These are phyloP conservation scores for Mucor velutinosus DNA, from an alignment of 371 early-diverging fungal species.

Conservation along the genomic window DNA sequence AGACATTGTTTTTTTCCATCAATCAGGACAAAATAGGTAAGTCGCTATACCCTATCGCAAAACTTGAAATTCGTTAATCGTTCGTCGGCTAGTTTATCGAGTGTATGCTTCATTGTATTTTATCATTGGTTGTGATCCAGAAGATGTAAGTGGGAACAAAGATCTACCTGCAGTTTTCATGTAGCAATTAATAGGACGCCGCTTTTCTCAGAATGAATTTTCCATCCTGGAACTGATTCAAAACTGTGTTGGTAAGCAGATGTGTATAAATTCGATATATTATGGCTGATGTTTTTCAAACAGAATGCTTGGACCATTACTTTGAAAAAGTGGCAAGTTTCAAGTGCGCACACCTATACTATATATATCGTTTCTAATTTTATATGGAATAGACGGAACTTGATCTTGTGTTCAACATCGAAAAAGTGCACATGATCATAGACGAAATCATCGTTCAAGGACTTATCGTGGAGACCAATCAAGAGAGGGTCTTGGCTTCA, in stretches of 20 bases:
- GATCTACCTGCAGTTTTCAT: not conserved
- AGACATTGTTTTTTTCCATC: constrained; percentile 25
- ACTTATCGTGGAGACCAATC: constrained; percentile 40
- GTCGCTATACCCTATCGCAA: not conserved
- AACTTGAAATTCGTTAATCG: not conserved
- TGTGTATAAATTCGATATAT: not conserved
- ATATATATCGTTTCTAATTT: not conserved
- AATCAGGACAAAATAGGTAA: constrained; percentile 31
- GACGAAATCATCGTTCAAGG: constrained; percentile 54
- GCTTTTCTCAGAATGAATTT: constrained; percentile 46
- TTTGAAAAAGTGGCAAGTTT: constrained; percentile 52
- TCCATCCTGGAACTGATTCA: constrained; percentile 51
- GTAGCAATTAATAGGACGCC: not conserved
- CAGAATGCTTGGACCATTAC: constrained; percentile 43
- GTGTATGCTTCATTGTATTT: constrained; percentile 48
- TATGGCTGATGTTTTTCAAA: not conserved
- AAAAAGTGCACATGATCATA: constrained; percentile 53
- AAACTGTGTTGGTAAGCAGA: constrained; percentile 44
- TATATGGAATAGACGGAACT: constrained; percentile 44
- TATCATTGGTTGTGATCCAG: constrained; percentile 43
- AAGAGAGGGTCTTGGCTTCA: constrained; percentile 28
- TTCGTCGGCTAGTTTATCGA: constrained; percentile 31
- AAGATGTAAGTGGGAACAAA: constrained; percentile 20
- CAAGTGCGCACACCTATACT: not conserved
- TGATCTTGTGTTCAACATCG: constrained; percentile 51